These are phyloP conservation scores for Penicillium thymicola DNA, from an alignment of 2,329 filamentous ascomycete species.

Conservation along the genomic window DNA sequence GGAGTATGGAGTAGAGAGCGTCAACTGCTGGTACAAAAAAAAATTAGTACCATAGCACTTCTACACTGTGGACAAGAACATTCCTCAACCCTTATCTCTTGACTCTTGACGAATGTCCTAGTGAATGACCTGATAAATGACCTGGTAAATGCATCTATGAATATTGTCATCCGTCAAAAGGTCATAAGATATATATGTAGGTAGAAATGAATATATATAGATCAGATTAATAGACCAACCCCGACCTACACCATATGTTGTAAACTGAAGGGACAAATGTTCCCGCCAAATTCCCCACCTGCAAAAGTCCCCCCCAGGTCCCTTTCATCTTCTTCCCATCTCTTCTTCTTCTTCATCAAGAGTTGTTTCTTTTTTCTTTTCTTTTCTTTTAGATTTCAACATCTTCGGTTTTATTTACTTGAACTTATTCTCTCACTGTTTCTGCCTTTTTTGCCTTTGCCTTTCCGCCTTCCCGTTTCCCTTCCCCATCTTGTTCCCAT, in stretches of 20 bases:
- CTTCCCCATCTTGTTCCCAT: background rate
- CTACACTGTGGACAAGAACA: background rate
- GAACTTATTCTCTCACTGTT: background rate
- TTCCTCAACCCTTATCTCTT: background rate
- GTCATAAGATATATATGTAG: background rate
- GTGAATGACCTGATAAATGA: background rate
- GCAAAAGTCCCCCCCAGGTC: slow-evolving; percentile 3
- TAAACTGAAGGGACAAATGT: background rate
- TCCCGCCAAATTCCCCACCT: slow-evolving; percentile 3
- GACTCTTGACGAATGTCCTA: background rate
- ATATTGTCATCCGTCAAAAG: background rate
- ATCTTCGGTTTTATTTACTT: background rate
- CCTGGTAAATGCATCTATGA: background rate
- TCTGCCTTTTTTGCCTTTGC: background rate
- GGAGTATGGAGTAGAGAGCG: background rate
- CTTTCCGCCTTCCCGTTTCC: background rate
- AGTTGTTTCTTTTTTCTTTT: background rate
- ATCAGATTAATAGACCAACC: background rate
- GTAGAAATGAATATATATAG: too few species aligned
- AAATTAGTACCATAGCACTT: too few species aligned
- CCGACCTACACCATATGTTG: too few species aligned
- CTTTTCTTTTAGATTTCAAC: background rate
- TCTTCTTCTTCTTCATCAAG: background rate
- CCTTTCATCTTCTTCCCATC: background rate
- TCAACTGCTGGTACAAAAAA: too few species aligned